phyloP scores from a whole-genome alignment of 495 filamentous ascomycete species.

The Terfezia boudieri region DNA sequence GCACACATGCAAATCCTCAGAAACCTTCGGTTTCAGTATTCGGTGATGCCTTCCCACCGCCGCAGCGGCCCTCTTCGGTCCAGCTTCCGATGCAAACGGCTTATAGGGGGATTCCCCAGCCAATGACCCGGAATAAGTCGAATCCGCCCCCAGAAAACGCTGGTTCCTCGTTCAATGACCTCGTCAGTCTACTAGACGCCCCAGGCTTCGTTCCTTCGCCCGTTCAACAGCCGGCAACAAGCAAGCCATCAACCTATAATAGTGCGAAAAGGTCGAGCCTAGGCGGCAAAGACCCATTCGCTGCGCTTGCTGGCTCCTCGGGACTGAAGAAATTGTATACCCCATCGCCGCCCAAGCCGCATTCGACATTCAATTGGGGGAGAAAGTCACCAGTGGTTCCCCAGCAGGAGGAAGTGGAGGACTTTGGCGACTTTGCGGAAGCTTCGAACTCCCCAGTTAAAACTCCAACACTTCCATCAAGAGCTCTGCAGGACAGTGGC shows the following conservation, averaged over 20 bases:
- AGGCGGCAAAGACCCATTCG: neutral
- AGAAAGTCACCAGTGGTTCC: neutral
- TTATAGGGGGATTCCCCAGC: constrained; percentile 4
- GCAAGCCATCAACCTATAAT: neutral
- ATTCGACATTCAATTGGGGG: constrained; percentile 1
- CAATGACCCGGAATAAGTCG: constrained; percentile 11
- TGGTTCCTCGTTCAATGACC: constrained; percentile 16
- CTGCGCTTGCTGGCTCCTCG: neutral
- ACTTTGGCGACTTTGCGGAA: constrained; percentile 14
- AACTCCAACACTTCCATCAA: neutral
- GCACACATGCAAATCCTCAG: neutral
- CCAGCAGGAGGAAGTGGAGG: constrained; percentile 9
- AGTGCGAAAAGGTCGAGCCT: neutral
- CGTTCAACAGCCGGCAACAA: neutral
- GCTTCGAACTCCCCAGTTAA: neutral
- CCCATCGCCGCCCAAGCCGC: constrained; percentile 8
- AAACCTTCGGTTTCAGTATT: constrained; percentile 1
- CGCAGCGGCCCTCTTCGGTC: constrained; percentile 7
- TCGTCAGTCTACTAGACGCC: constrained; percentile 5
- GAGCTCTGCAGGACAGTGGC: neutral
- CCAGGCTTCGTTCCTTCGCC: neutral
- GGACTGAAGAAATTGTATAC: constrained; percentile 7
- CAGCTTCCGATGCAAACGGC: neutral
- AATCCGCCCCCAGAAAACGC: constrained; percentile 4
- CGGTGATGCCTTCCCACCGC: neutral